Evolutionary conservation across 2,329 filamentous ascomycete genomes (phyloP).

Genomic region (Sarocladium brachiariae): DNA sequence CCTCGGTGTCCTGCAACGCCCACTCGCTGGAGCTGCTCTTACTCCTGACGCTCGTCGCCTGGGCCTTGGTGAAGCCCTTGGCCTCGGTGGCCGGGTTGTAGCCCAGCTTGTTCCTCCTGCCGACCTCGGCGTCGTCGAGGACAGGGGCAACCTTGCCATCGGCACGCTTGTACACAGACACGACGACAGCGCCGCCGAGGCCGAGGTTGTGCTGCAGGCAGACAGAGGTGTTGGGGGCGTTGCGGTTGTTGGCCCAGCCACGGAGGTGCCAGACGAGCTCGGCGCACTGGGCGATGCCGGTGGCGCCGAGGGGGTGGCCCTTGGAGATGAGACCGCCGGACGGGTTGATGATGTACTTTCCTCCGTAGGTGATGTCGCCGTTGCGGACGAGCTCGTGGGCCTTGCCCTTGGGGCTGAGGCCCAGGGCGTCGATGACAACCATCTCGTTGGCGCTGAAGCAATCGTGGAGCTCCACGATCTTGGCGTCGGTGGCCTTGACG

Average conservation of each 20-base stretch:
- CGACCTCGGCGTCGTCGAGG: conserved; percentile 58
- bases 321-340: conserved; percentile 94
- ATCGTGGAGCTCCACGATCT: conserved; percentile 90
- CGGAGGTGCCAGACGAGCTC: conserved; percentile 93
- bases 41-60: conserved; percentile 66
- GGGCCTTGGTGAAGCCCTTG: conserved; percentile 75
- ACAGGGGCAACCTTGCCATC: conserved; percentile 61
- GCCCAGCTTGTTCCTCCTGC: conserved; percentile 60
- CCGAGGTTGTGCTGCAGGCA: conserved; percentile 91
- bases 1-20: conserved; percentile 62
- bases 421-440: conserved; percentile 80
- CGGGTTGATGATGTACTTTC: conserved; percentile 79
- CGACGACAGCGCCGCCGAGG: conserved; percentile 82
- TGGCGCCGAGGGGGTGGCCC: conserved; percentile 89
- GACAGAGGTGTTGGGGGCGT: conserved; percentile 58
- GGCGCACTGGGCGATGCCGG: conserved; percentile 90
- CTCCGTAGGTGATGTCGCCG: conserved; percentile 89
- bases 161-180: conserved; percentile 79
- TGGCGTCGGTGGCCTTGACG: conserved; percentile 60
- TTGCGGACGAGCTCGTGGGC: conserved; percentile 84
- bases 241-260: conserved; percentile 90
- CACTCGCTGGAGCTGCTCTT: conserved; percentile 58
- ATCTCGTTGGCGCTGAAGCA: conserved; percentile 96
- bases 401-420: conserved; percentile 69
- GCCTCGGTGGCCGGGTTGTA: conserved; percentile 92